Evolutionary conservation across 31 red algal species (phyloP).

Genomic region (Odonthalia washingtoniensis): DNA sequence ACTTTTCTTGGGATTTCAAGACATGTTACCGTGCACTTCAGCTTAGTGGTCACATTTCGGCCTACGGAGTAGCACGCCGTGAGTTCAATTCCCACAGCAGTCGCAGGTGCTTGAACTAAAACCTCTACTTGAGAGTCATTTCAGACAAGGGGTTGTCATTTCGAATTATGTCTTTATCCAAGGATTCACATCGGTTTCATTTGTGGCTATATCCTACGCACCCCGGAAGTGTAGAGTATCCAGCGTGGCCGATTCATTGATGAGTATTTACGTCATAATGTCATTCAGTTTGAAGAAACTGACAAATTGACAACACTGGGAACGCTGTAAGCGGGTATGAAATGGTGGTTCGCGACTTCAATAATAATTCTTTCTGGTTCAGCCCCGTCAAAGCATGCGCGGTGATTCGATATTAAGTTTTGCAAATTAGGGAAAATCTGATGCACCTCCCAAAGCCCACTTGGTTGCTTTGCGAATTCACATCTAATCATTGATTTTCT

Average conservation of each 20-base stretch:
- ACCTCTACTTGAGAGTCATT: background rate
- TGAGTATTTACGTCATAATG: background rate
- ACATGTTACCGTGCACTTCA: background rate
- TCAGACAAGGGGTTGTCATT: no score
- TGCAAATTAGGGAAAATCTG: constrained; percentile 27
- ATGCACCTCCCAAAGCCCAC: background rate
- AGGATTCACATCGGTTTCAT: no score
- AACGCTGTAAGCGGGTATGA: background rate
- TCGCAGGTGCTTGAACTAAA: background rate
- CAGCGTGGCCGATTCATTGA: background rate
- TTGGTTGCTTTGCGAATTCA: constrained; percentile 2
- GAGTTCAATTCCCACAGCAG: background rate
- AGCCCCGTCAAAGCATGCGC: background rate
- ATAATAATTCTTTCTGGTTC: background rate
- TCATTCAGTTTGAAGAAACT: background rate
- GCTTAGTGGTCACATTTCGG: background rate
- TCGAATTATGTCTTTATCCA: no score
- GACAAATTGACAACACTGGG: no score
- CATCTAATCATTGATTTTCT: constrained; percentile 34
- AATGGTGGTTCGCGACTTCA: background rate
- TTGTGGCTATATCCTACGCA: background rate
- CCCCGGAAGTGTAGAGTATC: background rate
- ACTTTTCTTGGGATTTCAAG: background rate
- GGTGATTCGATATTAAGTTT: constrained; percentile 19
- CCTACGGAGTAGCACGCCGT: background rate